Evolutionary conservation across 345 rosid species (phyloP).

Genomic region (Aurinia saxatilis): DNA sequence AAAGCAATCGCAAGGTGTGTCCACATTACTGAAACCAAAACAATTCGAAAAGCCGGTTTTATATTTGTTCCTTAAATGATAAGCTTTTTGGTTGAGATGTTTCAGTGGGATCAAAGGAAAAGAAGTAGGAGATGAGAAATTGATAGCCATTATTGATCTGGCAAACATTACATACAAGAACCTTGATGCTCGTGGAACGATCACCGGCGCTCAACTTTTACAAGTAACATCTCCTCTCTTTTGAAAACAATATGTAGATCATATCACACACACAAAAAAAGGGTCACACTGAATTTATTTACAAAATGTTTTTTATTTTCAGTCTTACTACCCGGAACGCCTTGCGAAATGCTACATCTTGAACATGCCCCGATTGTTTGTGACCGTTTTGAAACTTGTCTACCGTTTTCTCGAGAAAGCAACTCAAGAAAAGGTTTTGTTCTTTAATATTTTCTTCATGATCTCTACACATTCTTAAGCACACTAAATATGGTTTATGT

Average conservation of each 20-base stretch:
- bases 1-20: conserved; percentile 71
- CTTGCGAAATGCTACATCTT: conserved; percentile 58
- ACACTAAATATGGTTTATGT: too few species aligned
- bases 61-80: neutral
- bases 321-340: conserved; percentile 96
- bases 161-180: conserved; percentile 58
- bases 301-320: too few species aligned
- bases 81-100: conserved; percentile 9
- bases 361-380: conserved; percentile 78
- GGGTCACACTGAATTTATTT: too few species aligned
- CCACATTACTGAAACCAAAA: neutral
- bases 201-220: conserved; percentile 76
- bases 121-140: conserved; percentile 73
- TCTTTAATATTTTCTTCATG: neutral
- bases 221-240: conserved; percentile 43
- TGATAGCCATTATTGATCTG: conserved; percentile 55
- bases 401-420: conserved; percentile 82
- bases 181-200: conserved; percentile 70
- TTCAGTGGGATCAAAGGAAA: conserved; percentile 60
- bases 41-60: neutral
- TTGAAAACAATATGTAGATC: neutral
- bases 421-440: conserved; percentile 71
- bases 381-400: conserved; percentile 63
- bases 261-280: too few species aligned
- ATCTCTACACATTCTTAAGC: too few species aligned